Evolutionary conservation across 768 basidiomycete species (phyloP).

Genomic region (Auriscalpium vulgare): DNA sequence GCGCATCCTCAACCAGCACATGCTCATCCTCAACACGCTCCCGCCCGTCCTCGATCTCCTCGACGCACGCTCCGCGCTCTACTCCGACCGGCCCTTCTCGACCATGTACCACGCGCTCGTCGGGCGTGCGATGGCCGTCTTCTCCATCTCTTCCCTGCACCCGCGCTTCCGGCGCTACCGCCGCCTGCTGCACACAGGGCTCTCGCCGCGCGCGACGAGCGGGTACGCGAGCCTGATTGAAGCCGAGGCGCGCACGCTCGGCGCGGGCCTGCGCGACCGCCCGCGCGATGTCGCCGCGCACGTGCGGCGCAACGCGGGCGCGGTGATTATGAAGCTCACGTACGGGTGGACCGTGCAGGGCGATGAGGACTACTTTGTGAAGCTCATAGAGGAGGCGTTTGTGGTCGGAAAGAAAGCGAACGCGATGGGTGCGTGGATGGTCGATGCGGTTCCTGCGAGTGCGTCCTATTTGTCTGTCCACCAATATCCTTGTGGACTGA

Average conservation of each 20-base stretch:
- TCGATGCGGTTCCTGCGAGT: slow-evolving; percentile 35
- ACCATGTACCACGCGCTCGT: slow-evolving; percentile 33
- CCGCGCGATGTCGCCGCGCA: slow-evolving; percentile 29
- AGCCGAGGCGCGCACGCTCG: not conserved
- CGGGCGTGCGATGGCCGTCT: slow-evolving; percentile 32
- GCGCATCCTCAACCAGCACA: not conserved
- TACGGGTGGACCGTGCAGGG: slow-evolving; percentile 32
- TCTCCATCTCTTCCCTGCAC: slow-evolving; percentile 36
- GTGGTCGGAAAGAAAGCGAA: slow-evolving; percentile 18
- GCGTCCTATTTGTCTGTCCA: slow-evolving; percentile 7
- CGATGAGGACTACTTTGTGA: slow-evolving; percentile 28
- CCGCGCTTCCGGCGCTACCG: slow-evolving; percentile 34
- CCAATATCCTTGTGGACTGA: not conserved
- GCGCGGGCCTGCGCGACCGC: slow-evolving; percentile 22
- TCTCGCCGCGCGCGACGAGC: slow-evolving; percentile 28
- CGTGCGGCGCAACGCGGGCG: slow-evolving; percentile 32
- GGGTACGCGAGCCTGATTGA: slow-evolving; percentile 21
- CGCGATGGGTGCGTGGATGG: slow-evolving; percentile 29
- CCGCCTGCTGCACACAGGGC: slow-evolving; percentile 29
- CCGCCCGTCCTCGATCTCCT: not conserved
- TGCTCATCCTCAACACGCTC: not conserved
- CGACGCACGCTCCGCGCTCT: not conserved
- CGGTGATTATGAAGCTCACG: slow-evolving; percentile 29
- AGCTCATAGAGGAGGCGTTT: slow-evolving; percentile 25
- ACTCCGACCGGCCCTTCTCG: not conserved